Base-by-base conservation (phyloP, 352 stramenopile genomes). In the Aphanomyces invadans region DNA sequence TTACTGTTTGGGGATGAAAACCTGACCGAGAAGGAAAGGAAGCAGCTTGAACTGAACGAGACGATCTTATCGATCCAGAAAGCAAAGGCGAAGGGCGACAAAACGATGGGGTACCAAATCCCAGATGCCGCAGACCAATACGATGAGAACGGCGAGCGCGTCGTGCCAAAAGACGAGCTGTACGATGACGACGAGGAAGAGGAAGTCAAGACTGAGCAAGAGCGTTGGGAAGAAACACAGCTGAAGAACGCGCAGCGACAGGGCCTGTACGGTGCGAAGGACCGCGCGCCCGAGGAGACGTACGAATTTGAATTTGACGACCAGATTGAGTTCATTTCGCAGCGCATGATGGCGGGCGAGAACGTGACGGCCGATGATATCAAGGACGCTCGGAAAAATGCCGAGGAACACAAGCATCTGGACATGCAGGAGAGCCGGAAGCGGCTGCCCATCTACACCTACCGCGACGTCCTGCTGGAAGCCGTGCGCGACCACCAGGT, bases 271-370 rank as follows among this genome's bases (percentile, higher is more conserved):
- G 75, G 84, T 52, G 76, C 79, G 0, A 86, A 95, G 36, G 86
- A 95, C 59, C 91, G 70, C 9, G 70, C 75, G 42, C 73, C 81
- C 15, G 88, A 90, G 25, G 82, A 97, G 25, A 83, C 98, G 68
- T 98, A 98, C 55, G 96, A 99, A 51, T 92, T 98, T 46, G 87
- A 99, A 3, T 98, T 99, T 73, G 96, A 99, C 65, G 96, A 99
- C 75, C 83, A 98, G 71, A 99, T 99, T 71, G 97, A 99, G 71
- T 99, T 99, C 72, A 98, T 99, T 39, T 96, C 88, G 38, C 75
- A 93, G 65, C 80, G 96, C 49, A 87, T 97, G 69, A 71, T 97
- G 17, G 73, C 87, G 4, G 87, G 87, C 0, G 81, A 92, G 60
- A 83, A 93, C 65, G 78, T 93, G n/a, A 90, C 77, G 44, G 81